Evolutionary conservation across 345 rosid genomes (phyloP), one percentile per base, ranked within the genome.

Genomic region (Theobroma cacao): DNA sequence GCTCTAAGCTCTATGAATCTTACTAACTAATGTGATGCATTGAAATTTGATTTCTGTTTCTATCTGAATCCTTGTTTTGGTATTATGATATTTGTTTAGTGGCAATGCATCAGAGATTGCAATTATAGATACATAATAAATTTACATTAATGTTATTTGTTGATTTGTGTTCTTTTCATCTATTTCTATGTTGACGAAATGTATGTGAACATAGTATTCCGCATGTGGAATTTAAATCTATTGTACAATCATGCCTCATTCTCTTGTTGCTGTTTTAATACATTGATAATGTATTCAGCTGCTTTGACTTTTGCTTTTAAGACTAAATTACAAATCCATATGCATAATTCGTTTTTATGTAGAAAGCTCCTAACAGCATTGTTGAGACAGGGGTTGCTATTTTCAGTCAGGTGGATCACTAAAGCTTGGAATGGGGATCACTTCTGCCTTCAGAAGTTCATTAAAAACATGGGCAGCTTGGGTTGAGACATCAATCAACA

Each of bases 371-470:
- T 88, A 78, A 91, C 80, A 72, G 72, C 78, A 22, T 67, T 88
- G 79, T 75, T 70, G 80, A 78, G 85, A 83, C 91, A 90, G 93
- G 92, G 92, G 92, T 58, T 85, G 91, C 79, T 92, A 92, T 85
- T 92, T 92, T 79, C 88, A 82, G 85, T 56, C 50, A 58, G 85
- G 89, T 33, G 79, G 88, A 75, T 81, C 88, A 7, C 78, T 90
- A 77, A 90, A 85, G 84, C 90, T 88, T 34, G 82, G 91, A 81
- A 83, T 88, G 88, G 79, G 84, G 34, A 84, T 85, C 50, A 24
- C 81, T 20, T 60, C 80, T 10, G 91, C 82, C 77, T 88, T 86
- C 75, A 83, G 71, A 80, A 63, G 79, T 24, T 86, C 88, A 41
- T 74, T 83, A 38, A 77, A 70, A 15, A 87, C 87, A 3, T 88